A percentile compares a stretch with the other conserved stretches of the same genome.
phyloP scores from a whole-genome alignment of 2,329 filamentous ascomycete genomes.

The Aspergillus caelatus region DNA sequence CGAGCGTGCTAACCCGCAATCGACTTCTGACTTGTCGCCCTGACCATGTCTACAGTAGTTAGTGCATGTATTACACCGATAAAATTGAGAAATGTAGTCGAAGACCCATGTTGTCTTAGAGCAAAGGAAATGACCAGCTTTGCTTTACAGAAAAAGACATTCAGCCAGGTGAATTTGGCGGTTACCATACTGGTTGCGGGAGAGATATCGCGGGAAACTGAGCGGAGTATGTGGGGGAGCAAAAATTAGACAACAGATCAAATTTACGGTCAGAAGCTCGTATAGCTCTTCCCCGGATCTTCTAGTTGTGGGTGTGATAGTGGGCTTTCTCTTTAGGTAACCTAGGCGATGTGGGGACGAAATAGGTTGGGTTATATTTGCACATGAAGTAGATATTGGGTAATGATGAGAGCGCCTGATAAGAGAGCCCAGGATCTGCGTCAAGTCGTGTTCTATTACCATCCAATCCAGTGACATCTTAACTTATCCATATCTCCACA shows the following conservation, averaged over 20 bases:
- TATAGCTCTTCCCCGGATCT: not conserved
- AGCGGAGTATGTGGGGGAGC: not conserved
- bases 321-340: not conserved
- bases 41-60: not conserved
- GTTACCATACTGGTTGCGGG: not conserved
- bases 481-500: not conserved
- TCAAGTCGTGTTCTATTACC: not conserved
- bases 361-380: not conserved
- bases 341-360: not conserved
- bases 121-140: rapidly evolving
- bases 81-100: not conserved
- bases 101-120: rapidly evolving
- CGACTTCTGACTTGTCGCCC: not conserved
- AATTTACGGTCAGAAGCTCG: not conserved
- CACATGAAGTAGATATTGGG: not conserved
- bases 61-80: not conserved
- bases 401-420: not conserved
- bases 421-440: not conserved
- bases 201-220: not conserved
- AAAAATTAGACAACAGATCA: not conserved
- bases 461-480: not conserved
- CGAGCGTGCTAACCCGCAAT: not conserved
- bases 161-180: not conserved
- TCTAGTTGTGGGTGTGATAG: not conserved
- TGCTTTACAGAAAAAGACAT: not conserved